Conservation (phyloP, 2,329 filamentous ascomycete species). For the Pseudogymnoascus pannorum region DNA sequence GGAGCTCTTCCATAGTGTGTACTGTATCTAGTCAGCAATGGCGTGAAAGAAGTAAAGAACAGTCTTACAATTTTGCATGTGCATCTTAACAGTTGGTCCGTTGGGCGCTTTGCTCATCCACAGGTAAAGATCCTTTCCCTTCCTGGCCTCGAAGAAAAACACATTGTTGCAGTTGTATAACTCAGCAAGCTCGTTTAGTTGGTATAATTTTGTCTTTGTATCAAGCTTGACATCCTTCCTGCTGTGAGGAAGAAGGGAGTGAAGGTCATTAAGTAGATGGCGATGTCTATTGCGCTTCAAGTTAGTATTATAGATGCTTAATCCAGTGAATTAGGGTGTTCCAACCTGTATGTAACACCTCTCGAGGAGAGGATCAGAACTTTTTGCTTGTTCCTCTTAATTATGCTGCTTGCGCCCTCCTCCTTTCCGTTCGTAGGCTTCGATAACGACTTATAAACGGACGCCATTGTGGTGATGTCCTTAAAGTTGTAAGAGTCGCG, state of each 20-base stretch:
- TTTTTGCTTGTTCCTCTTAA: conserved; percentile 61
- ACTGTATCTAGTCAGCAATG: conserved; percentile 42
- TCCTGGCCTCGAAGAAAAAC: conserved; percentile 91
- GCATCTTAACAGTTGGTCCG: conserved; percentile 55
- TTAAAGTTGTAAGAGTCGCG: conserved; percentile 14
- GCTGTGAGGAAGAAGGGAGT: conserved; percentile 81
- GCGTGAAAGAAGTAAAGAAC: neutral
- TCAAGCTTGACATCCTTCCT: conserved; percentile 96
- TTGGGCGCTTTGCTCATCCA: conserved; percentile 85
- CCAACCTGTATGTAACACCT: conserved; percentile 80
- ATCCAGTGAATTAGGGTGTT: neutral
- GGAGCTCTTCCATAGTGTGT: conserved; percentile 93
- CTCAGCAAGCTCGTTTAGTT: conserved; percentile 65
- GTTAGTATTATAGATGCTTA: conserved; percentile 5
- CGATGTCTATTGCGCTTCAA: conserved; percentile 58
- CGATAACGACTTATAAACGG: conserved; percentile 68
- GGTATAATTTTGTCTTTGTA: conserved; percentile 80
- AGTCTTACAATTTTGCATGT: conserved; percentile 64
- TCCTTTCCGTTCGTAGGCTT: conserved; percentile 44
- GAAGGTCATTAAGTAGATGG: conserved; percentile 84
- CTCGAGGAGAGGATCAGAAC: conserved; percentile 87
- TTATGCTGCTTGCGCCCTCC: conserved; percentile 12
- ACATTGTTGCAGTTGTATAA: conserved; percentile 93
- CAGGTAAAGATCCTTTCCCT: conserved; percentile 88
- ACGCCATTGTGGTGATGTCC: conserved; percentile 47